Conservation (phyloP, 768 basidiomycete species). For the Asterophora parasitica region DNA sequence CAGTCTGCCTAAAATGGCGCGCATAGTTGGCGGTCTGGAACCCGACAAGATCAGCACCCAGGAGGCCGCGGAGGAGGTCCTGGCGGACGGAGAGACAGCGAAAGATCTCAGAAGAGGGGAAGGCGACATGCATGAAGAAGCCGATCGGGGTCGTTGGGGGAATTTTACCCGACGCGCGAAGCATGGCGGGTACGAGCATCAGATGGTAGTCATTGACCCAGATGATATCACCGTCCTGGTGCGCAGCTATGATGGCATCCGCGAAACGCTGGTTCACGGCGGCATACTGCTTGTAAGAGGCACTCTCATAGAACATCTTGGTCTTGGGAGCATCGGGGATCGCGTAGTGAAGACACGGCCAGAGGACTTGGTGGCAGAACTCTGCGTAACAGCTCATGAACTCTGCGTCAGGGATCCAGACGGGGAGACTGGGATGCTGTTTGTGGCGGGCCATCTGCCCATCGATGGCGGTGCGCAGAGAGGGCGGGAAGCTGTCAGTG, state of each 20-base stretch:
- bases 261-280: constrained; percentile 91
- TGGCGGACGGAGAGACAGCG: constrained; percentile 79
- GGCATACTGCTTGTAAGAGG: constrained; percentile 79
- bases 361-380: constrained; percentile 86
- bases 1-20: constrained; percentile 82
- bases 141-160: constrained; percentile 64
- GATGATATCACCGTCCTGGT: constrained; percentile 87
- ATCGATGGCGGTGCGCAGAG: constrained; percentile 54
- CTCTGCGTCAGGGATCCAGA: constrained; percentile 81
- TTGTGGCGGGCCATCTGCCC: constrained; percentile 32
- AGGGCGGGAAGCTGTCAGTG: constrained; percentile 60
- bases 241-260: constrained; percentile 70
- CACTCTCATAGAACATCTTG: constrained; percentile 75
- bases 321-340: constrained; percentile 86
- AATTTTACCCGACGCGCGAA: constrained; percentile 60
- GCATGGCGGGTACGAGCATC: constrained; percentile 84
- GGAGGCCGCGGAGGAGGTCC: constrained; percentile 77
- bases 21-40: constrained; percentile 88
- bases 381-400: constrained; percentile 80
- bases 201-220: constrained; percentile 97
- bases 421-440: constrained; percentile 39
- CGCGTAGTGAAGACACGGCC: constrained; percentile 85
- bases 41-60: constrained; percentile 90
- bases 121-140: constrained; percentile 97
- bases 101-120: constrained; percentile 95